These are phyloP conservation scores for Candida tropicalis DNA, from an alignment of 1,139 yeast genomes.

Conservation along the genomic window DNA sequence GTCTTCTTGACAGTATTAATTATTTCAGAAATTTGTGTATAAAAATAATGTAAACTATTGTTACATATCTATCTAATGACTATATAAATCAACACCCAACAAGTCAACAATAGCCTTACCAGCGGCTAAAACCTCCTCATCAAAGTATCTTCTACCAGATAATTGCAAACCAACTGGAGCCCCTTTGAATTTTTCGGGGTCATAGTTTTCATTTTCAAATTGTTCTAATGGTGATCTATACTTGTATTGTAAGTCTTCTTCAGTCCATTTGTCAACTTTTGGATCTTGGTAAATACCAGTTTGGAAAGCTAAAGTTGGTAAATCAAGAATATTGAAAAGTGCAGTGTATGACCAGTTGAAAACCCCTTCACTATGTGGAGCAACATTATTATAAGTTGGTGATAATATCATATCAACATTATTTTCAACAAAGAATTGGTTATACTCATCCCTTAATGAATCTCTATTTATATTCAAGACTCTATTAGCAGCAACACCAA, in stretches of 20 bases:
- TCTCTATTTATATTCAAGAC: constrained; percentile 54
- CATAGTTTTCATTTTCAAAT: constrained; percentile 37
- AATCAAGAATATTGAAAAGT: constrained; percentile 64
- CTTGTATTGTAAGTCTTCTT: constrained; percentile 27
- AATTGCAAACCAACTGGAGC: constrained; percentile 48
- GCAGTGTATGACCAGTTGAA: constrained; percentile 80
- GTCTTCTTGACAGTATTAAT: too few relatives aligned
- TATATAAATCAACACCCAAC: constrained; percentile 26
- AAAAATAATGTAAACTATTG: too few relatives aligned
- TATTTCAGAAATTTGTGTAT: too few relatives aligned
- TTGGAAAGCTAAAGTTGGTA: constrained; percentile 63
- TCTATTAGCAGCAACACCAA: constrained; percentile 50
- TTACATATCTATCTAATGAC: neutral
- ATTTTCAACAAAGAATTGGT: constrained; percentile 51
- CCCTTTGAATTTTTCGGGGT: constrained; percentile 35
- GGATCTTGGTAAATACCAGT: constrained; percentile 65
- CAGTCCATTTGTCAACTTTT: constrained; percentile 42
- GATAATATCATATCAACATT: constrained; percentile 68
- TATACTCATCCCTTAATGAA: constrained; percentile 54
- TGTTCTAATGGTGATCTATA: constrained; percentile 49
- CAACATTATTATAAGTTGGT: constrained; percentile 72
- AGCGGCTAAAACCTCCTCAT: constrained; percentile 47
- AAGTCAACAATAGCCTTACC: constrained; percentile 36
- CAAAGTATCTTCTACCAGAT: constrained; percentile 41
- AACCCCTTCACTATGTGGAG: constrained; percentile 66